phyloP scores from a whole-genome alignment of 2,329 filamentous ascomycete species.

The Penicillium sp. region DNA sequence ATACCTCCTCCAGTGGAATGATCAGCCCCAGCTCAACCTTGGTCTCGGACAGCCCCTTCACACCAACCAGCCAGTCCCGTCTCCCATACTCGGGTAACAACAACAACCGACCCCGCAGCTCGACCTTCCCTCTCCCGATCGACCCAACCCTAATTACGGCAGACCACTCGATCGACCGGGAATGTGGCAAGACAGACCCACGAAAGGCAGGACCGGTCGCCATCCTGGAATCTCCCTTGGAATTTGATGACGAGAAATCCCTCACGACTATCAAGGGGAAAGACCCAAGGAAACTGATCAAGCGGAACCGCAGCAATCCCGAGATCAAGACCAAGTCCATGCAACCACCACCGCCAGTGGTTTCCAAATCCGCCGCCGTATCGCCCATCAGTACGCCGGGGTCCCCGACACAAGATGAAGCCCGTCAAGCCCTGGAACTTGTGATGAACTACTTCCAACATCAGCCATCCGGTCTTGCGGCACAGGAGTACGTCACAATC shows the following conservation, averaged over 20 bases:
- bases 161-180: slow-evolving; percentile 53
- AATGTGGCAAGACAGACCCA: slow-evolving; percentile 55
- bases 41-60: slow-evolving; percentile 75
- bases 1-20: slow-evolving; percentile 67
- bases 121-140: slow-evolving; percentile 71
- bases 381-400: slow-evolving; percentile 59
- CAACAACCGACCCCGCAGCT: slow-evolving; percentile 74
- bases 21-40: slow-evolving; percentile 75
- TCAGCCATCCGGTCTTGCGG: slow-evolving; percentile 67
- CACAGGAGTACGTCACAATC: slow-evolving; percentile 76
- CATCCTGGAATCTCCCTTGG: slow-evolving; percentile 53
- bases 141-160: slow-evolving; percentile 54
- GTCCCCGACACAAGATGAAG: slow-evolving; percentile 81
- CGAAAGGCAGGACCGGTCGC: slow-evolving; percentile 40
- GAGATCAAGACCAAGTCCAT: slow-evolving; percentile 46
- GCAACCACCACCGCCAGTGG: slow-evolving; percentile 32
- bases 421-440: slow-evolving; percentile 75
- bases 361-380: slow-evolving; percentile 40
- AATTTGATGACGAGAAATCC: slow-evolving; percentile 48
- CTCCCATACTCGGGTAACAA: slow-evolving; percentile 51
- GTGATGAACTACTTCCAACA: slow-evolving; percentile 79
- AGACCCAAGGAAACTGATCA: slow-evolving; percentile 34
- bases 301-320: slow-evolving; percentile 46
- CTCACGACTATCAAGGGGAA: slow-evolving; percentile 28
- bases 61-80: slow-evolving; percentile 53